Percentiles rank a stretch among this genome's conserved stretches.
These are phyloP conservation scores for Leccinum insigne DNA, from an alignment of 1,284 basidiomycete genomes.

Conservation along the genomic window DNA sequence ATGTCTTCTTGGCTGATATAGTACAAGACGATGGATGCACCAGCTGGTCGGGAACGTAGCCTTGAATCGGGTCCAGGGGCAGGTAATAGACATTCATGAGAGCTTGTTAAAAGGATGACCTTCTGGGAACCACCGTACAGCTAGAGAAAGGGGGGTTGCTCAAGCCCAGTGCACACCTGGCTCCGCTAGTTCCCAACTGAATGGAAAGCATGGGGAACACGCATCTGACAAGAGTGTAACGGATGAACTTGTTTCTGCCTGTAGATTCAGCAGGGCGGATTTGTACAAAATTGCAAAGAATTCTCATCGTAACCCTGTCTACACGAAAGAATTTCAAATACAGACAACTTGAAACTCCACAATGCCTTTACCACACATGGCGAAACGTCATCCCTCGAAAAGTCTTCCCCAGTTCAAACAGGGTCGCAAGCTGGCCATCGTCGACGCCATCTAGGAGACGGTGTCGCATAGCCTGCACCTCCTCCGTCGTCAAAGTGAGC, in stretches of 20 bases:
- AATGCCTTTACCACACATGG: conserved; percentile 26
- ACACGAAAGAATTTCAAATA: not conserved
- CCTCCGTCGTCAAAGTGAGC: conserved; percentile 22
- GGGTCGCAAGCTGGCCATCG: conserved; percentile 13
- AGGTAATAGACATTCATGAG: too few relatives aligned
- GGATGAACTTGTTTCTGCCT: not conserved
- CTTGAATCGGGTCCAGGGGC: too few relatives aligned
- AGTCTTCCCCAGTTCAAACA: conserved; percentile 25
- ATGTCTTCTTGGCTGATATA: too few relatives aligned
- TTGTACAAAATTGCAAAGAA: not conserved
- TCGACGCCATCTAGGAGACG: conserved; percentile 13
- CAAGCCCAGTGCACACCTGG: too few relatives aligned
- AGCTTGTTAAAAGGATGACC: too few relatives aligned
- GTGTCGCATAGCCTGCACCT: conserved; percentile 20
- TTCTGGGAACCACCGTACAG: too few relatives aligned
- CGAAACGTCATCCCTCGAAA: conserved; percentile 25
- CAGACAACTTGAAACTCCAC: not conserved
- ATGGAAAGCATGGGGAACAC: not conserved
- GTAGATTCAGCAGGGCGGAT: not conserved
- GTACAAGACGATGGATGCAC: too few relatives aligned
- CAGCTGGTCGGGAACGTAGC: too few relatives aligned
- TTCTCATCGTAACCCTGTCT: not conserved
- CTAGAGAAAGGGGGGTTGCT: too few relatives aligned
- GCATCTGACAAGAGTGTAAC: not conserved
- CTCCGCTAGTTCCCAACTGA: not conserved